These are phyloP conservation scores for Plenodomus lindquistii DNA, from an alignment of 2,329 filamentous ascomycete species.

Conservation along the genomic window DNA sequence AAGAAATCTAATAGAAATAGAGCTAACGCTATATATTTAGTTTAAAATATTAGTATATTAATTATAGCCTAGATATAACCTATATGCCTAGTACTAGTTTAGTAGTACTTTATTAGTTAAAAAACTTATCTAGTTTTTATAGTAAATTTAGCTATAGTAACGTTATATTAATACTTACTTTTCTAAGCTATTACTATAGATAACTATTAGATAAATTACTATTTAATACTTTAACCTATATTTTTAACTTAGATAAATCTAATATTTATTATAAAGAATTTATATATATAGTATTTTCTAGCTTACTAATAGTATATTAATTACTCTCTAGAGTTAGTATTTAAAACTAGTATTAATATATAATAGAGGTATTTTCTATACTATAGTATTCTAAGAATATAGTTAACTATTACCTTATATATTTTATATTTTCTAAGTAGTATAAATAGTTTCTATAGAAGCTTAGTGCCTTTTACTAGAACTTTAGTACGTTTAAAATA, in stretches of 20 bases:
- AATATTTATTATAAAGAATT: slow-evolving; percentile 57
- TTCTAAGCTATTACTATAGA: slow-evolving; percentile 68
- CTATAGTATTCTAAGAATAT: slow-evolving; percentile 57
- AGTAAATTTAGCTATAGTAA: slow-evolving; percentile 72
- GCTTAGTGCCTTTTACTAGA: slow-evolving; percentile 69
- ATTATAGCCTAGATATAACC: slow-evolving; percentile 60
- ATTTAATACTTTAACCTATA: slow-evolving; percentile 50
- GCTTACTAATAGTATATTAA: slow-evolving; percentile 45
- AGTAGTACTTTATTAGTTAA: slow-evolving; percentile 66
- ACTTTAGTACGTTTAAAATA: slow-evolving; percentile 56
- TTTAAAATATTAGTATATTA: slow-evolving; percentile 66
- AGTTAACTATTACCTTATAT: slow-evolving; percentile 66
- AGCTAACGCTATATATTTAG: no score
- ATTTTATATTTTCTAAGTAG: slow-evolving; percentile 64
- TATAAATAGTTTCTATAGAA: slow-evolving; percentile 67
- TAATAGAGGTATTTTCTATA: slow-evolving; percentile 55
- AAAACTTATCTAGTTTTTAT: slow-evolving; percentile 64
- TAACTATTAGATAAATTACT: slow-evolving; percentile 60
- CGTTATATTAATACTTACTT: slow-evolving; percentile 67
- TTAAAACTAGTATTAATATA: slow-evolving; percentile 57
- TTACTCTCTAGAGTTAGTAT: slow-evolving; percentile 32
- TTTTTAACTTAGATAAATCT: slow-evolving; percentile 58
- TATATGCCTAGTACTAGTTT: slow-evolving; percentile 57
- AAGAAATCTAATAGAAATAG: no score
- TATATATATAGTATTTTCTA: slow-evolving; percentile 39